A percentile compares a stretch with the other conserved stretches of the same genome.
These are phyloP conservation scores for Senna tora DNA, from an alignment of 306 rosid species.

Conservation along the genomic window DNA sequence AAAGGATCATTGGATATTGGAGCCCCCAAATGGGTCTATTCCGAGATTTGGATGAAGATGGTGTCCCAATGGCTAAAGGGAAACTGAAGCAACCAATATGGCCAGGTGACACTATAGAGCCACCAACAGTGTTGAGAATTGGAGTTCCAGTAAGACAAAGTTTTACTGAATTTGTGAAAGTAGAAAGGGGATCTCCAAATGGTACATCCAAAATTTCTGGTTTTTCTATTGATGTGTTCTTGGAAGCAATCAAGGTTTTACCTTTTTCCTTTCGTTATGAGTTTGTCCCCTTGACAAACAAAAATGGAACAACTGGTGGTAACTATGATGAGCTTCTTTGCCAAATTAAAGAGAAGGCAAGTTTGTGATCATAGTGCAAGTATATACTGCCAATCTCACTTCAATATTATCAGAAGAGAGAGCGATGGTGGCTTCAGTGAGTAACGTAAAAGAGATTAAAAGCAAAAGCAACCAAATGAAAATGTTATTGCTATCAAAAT, in stretches of 20 bases:
- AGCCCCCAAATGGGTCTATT: slow-evolving; percentile 2
- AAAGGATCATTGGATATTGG: slow-evolving; percentile 48
- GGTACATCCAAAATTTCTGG: slow-evolving; percentile 32
- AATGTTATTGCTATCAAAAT: too few species aligned
- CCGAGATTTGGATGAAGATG: not conserved
- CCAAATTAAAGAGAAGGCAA: too few species aligned
- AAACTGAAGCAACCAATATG: slow-evolving; percentile 36
- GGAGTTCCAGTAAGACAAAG: slow-evolving; percentile 41
- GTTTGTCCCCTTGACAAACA: slow-evolving; percentile 5
- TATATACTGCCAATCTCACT: slow-evolving; percentile 47
- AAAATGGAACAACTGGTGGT: slow-evolving; percentile 23
- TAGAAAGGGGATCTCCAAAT: not conserved
- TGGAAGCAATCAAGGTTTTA: slow-evolving; percentile 21
- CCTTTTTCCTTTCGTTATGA: slow-evolving; percentile 36
- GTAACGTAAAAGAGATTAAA: slow-evolving; percentile 31
- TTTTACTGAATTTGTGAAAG: slow-evolving; percentile 30
- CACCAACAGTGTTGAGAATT: slow-evolving; percentile 38
- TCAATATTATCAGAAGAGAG: slow-evolving; percentile 39
- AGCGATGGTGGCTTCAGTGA: slow-evolving; percentile 14
- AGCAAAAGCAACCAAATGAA: not conserved
- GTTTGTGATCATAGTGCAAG: slow-evolving; percentile 39
- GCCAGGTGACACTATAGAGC: slow-evolving; percentile 39
- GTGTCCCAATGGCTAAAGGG: not conserved
- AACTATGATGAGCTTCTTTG: slow-evolving; percentile 27
- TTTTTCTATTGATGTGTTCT: slow-evolving; percentile 34